A percentile compares a stretch with the other conserved stretches of the same genome.
Conservation (phyloP, 495 filamentous ascomycete species). For the Melanomma pulvis-pyrius region DNA sequence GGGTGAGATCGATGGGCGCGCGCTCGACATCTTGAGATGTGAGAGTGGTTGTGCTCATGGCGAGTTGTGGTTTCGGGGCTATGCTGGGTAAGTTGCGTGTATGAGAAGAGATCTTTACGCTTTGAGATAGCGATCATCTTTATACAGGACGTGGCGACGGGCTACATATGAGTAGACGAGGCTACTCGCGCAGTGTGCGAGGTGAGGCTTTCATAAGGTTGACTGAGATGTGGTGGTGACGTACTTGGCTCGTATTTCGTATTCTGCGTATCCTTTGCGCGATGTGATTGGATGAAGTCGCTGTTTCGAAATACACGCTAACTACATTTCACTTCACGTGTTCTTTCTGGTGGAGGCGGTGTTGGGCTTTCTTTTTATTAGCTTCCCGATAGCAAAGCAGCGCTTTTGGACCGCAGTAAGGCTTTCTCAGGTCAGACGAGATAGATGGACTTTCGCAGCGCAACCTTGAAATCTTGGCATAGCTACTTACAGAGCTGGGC, state of each 20-base stretch:
- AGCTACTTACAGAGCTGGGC: too few relatives aligned
- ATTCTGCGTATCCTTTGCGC: background rate
- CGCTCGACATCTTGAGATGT: background rate
- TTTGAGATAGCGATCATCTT: background rate
- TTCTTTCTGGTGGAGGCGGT: background rate
- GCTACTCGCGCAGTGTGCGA: background rate
- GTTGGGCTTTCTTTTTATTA: background rate
- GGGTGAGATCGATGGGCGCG: constrained; percentile 15
- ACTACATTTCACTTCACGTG: background rate
- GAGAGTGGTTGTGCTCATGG: constrained; percentile 15
- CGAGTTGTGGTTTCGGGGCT: background rate
- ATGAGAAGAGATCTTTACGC: background rate
- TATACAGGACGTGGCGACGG: background rate
- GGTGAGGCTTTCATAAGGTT: constrained; percentile 12
- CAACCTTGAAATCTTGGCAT: too few relatives aligned
- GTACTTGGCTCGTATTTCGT: constrained; percentile 11
- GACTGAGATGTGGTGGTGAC: background rate
- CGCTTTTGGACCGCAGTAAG: too few relatives aligned
- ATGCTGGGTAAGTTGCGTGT: background rate
- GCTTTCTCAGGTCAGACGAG: too few relatives aligned
- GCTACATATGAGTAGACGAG: background rate
- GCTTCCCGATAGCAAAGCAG: background rate
- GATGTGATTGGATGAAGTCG: background rate
- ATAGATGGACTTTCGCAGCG: too few relatives aligned
- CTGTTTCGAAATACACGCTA: background rate